phyloP scores from a whole-genome alignment of 208 protist genomes.

The Blastocrithidia nonstop region DNA sequence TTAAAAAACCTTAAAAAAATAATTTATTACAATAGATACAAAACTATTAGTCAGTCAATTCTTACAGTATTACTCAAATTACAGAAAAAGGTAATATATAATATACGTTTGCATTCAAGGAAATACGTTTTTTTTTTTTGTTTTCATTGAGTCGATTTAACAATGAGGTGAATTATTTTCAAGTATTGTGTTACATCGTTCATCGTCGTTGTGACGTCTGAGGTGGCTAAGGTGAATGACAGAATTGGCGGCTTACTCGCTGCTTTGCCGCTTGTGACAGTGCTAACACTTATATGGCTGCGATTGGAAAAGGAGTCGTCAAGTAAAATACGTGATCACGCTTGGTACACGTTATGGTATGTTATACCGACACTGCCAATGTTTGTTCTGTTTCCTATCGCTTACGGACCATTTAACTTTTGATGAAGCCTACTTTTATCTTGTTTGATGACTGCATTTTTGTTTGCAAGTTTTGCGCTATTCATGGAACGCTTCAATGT shows the following conservation, averaged over 20 bases:
- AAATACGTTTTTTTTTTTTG: no score
- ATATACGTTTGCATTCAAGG: no score
- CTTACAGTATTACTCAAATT: no score
- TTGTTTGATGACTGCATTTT: slow-evolving; percentile 9
- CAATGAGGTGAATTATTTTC: slow-evolving; percentile 9
- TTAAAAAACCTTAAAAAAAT: no score
- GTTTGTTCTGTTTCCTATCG: slow-evolving; percentile 14
- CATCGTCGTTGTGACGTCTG: slow-evolving; percentile 13
- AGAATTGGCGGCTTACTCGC: slow-evolving; percentile 11
- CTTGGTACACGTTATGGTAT: slow-evolving; percentile 23
- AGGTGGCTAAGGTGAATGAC: slow-evolving; percentile 9
- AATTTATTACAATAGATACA: no score
- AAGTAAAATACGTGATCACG: slow-evolving; percentile 16
- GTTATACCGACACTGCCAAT: slow-evolving; percentile 15
- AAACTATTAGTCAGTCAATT: no score
- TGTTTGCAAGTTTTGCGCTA: slow-evolving; percentile 11
- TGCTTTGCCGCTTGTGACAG: slow-evolving; percentile 10
- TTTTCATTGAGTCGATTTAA: no score
- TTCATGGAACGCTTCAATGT: slow-evolving; percentile 12
- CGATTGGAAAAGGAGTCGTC: slow-evolving; percentile 10
- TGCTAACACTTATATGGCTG: slow-evolving; percentile 16
- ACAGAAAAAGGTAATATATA: no score
- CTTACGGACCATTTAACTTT: slow-evolving; percentile 13
- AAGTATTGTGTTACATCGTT: slow-evolving; percentile 12
- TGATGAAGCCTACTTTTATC: slow-evolving; percentile 14